phyloP scores from a whole-genome alignment of 306 rosid species.

The Lupinus albus region DNA sequence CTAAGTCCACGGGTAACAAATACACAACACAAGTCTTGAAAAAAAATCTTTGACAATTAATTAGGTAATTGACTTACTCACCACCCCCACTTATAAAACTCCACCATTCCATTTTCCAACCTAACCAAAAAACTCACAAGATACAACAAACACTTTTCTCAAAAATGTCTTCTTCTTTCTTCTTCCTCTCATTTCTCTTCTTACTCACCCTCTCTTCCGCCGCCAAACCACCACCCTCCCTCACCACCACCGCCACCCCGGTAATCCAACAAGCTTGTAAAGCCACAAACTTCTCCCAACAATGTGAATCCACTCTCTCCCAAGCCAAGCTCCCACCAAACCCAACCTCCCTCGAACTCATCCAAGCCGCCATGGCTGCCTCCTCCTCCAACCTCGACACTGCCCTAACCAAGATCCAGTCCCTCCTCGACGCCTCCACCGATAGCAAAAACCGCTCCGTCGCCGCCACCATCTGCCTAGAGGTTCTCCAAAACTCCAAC shows the following conservation, averaged over 20 bases:
- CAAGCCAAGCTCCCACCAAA: conserved; percentile 38
- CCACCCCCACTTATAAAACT: conserved; percentile 23
- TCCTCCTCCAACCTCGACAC: conserved; percentile 53
- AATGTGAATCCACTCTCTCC: conserved; percentile 55
- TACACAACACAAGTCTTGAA: conserved; percentile 3
- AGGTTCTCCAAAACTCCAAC: conserved; percentile 49
- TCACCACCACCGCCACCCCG: not conserved
- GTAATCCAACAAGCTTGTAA: conserved; percentile 59
- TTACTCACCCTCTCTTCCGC: conserved; percentile 57
- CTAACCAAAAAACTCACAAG: not conserved
- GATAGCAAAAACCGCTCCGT: conserved; percentile 59
- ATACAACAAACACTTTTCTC: not conserved
- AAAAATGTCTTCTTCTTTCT: conserved; percentile 60
- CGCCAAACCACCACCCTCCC: not conserved
- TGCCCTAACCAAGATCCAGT: conserved; percentile 59
- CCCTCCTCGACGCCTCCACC: conserved; percentile 51
- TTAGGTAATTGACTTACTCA: not conserved
- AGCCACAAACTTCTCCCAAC: conserved; percentile 74
- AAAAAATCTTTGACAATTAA: not conserved
- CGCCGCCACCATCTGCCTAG: conserved; percentile 68
- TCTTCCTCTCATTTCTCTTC: conserved; percentile 48
- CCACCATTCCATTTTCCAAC: too few relatives aligned
- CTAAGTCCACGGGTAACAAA: not conserved
- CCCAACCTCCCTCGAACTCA: conserved; percentile 47
- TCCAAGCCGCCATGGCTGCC: conserved; percentile 54